A percentile compares a stretch with the other conserved stretches of the same genome.
Conservation (phyloP, 306 rosid species). For the Citrullus colocynthis region DNA sequence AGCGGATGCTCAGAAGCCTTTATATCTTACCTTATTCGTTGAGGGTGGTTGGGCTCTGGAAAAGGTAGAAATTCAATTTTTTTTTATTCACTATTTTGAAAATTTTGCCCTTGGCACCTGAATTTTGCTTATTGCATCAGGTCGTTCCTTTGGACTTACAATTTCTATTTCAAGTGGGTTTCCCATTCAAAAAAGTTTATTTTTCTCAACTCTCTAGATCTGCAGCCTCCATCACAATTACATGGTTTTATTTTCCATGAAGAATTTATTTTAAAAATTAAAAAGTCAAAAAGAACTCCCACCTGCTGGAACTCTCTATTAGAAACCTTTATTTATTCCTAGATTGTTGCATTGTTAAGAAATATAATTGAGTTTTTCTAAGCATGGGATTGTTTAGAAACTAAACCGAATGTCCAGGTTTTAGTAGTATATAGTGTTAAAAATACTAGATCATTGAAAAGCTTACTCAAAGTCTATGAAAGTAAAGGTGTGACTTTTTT, state of each 20-base stretch:
- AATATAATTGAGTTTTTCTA: background rate
- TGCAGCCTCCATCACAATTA: background rate
- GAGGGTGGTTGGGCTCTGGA: conserved; percentile 91
- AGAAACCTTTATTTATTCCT: background rate
- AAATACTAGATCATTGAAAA: background rate
- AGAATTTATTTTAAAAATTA: background rate
- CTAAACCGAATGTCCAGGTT: background rate
- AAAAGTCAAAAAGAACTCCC: background rate
- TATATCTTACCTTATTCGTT: conserved; percentile 65
- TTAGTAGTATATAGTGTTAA: background rate
- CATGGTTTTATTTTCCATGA: background rate
- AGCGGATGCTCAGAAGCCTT: conserved; percentile 66
- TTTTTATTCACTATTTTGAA: background rate
- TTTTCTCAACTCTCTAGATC: background rate
- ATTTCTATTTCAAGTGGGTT: background rate
- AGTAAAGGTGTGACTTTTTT: background rate
- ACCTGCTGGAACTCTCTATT: background rate
- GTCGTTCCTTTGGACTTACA: background rate
- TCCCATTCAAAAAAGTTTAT: background rate
- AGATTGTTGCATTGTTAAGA: background rate
- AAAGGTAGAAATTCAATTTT: conserved; percentile 44
- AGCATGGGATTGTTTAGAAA: background rate
- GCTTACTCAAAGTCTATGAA: background rate
- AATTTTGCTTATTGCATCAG: background rate
- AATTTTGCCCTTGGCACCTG: background rate